Evolutionary conservation across 1,139 yeast species (phyloP).

Genomic region (Kodamaea fungicola): DNA sequence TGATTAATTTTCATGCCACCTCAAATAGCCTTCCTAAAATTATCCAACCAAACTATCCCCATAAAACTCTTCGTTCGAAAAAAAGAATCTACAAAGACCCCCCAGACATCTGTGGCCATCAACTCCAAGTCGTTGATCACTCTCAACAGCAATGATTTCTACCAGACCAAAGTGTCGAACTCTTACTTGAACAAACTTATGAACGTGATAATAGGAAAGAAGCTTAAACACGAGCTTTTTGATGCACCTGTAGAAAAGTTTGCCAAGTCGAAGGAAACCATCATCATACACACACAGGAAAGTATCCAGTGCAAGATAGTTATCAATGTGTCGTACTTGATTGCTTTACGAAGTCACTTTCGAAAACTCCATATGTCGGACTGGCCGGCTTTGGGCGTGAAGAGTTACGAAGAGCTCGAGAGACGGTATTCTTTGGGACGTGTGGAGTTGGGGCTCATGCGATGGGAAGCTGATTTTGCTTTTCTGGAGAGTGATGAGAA

Average conservation of each 20-base stretch:
- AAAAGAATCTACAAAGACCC: conserved; percentile 1
- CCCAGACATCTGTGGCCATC: conserved; percentile 13
- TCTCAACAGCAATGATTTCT: conserved; percentile 12
- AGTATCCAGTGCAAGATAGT: conserved; percentile 9
- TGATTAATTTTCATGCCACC: conserved; percentile 13
- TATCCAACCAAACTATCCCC: conserved; percentile 11
- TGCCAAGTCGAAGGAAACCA: conserved; percentile 5
- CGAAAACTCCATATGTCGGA: conserved; percentile 4
- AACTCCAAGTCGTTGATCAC: conserved; percentile 15
- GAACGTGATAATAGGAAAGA: conserved; percentile 9
- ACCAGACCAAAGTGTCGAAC: conserved; percentile 14
- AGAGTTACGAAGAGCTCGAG: conserved; percentile 5
- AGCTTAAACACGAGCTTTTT: conserved; percentile 8
- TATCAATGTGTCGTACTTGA: conserved; percentile 5
- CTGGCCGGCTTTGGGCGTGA: conserved; percentile 6
- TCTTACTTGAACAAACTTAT: conserved; percentile 13
- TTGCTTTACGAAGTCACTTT: conserved; percentile 5
- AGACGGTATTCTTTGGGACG: conserved; percentile 3
- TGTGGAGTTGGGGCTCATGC: conserved; percentile 6
- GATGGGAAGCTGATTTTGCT: conserved; percentile 9
- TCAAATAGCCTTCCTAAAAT: conserved; percentile 14
- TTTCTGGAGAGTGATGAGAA: conserved; percentile 8
- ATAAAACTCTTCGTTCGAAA: conserved; percentile 14
- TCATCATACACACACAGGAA: conserved; percentile 4
- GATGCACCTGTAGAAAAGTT: conserved; percentile 7